Conservation (phyloP, 306 rosid species). For the Casuarina cunninghamiana region DNA sequence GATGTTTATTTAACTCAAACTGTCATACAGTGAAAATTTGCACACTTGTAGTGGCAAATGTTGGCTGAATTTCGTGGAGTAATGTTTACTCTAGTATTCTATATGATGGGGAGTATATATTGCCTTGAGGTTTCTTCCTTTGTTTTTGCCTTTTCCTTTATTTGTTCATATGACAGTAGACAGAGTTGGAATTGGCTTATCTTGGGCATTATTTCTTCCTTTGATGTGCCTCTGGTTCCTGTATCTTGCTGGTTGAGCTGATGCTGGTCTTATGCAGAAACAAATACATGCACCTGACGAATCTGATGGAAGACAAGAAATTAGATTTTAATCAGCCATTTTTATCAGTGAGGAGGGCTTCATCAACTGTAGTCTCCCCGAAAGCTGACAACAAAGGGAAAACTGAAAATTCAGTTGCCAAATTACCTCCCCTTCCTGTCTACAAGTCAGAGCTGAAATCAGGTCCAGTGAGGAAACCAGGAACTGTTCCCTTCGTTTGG, state of each 20-base stretch:
- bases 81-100: not conserved
- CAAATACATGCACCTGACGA: constrained; percentile 39
- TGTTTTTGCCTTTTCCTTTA: not conserved
- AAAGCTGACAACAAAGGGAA: constrained; percentile 43
- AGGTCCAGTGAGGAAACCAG: constrained; percentile 73
- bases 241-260: constrained; percentile 25
- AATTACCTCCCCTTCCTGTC: constrained; percentile 49
- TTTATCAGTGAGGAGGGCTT: constrained; percentile 80
- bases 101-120: not conserved
- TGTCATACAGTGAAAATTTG: constrained; percentile 9
- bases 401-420: constrained; percentile 43
- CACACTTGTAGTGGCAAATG: constrained; percentile 8
- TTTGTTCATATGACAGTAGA: not conserved
- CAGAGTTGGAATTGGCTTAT: constrained; percentile 8
- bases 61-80: not conserved
- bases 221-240: constrained; percentile 14
- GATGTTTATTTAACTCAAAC: not conserved
- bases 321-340: constrained; percentile 79
- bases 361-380: constrained; percentile 40
- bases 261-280: constrained; percentile 39
- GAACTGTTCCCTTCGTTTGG: constrained; percentile 84
- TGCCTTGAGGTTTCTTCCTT: not conserved
- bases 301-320: constrained; percentile 76
- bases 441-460: constrained; percentile 80
- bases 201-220: constrained; percentile 16